Evolutionary conservation across 805 yeast genomes (phyloP), one percentile per base, ranked within the genome.

Genomic region (Nakazawaea sp.): DNA sequence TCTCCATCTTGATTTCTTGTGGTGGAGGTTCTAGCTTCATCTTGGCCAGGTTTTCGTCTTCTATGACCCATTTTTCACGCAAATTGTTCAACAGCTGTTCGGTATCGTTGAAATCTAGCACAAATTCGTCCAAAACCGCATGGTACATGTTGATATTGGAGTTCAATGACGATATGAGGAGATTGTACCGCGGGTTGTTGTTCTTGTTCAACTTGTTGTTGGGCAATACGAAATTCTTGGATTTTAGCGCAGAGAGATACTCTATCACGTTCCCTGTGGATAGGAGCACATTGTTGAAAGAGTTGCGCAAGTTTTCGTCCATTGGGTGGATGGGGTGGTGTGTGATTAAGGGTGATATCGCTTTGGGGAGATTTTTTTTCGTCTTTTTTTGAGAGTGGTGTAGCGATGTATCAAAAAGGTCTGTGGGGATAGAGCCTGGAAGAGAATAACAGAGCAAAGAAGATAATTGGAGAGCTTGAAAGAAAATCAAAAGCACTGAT

Each of bases 141-240:
- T 39, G 34, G 17, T 39, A 39, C 7, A 12, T 5, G 15, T 33
- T 30, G 15, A 39, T 34, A 34, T 39, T 21, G 20, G 24, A 12
- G 15, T 31, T 31, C 10, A 33, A 26, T 4, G 30, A 9, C 19
- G 35, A 30, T 18, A 39, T 31, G 7, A 39, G 26, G 3, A 30
- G 31, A 18, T 39, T 39, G 23, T 39, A 34, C 25, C 16, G 30
- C 7, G 38, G 23, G 23, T 24, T 33, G 13, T 21, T 31, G 18
- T 39, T 39, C 18, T 30, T 20, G 17, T 39, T 33, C 6, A 39
- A 16, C 23, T 24, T 28, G 18, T 33, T 37, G 26, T 41, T 41
- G 16, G 42, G 41, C 5, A 36, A 36, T 13, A 34, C 33, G 15
- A 43, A 33, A 28, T 41, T 37, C 27, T 38, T 36, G n/a, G 45